These are phyloP conservation scores for Mycena epipterygia DNA, from an alignment of 768 basidiomycete species.

Conservation along the genomic window DNA sequence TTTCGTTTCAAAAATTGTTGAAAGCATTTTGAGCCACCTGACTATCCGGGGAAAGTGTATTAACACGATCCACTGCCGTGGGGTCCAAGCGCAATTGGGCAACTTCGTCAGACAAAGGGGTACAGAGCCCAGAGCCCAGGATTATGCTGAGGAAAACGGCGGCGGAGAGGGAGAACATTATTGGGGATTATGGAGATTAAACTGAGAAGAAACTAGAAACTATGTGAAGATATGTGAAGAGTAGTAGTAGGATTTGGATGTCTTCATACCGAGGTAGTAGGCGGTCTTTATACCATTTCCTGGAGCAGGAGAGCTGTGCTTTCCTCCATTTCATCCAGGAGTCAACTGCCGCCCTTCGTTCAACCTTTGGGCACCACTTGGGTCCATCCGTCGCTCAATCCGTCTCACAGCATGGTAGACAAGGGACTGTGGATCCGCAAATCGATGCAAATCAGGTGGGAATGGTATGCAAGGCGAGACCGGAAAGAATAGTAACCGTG, in stretches of 20 bases:
- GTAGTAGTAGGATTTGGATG: slow-evolving; percentile 8
- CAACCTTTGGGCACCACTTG: no score
- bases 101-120: slow-evolving; percentile 4
- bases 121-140: slow-evolving; percentile 8
- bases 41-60: neutral
- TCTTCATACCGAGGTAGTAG: neutral
- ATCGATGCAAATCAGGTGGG: neutral
- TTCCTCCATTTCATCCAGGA: neutral
- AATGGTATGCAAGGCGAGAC: neutral
- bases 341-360: neutral
- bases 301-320: neutral
- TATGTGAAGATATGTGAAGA: no score
- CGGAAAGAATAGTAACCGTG: no score
- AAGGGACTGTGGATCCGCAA: neutral
- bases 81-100: slow-evolving; percentile 22
- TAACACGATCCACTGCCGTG: slow-evolving; percentile 25
- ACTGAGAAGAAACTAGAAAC: neutral
- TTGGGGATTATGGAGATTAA: neutral
- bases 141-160: slow-evolving; percentile 22
- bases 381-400: neutral
- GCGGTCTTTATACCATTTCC: neutral
- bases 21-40: neutral
- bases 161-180: slow-evolving; percentile 21
- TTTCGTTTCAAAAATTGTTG: neutral
- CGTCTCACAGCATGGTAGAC: neutral